A percentile compares a stretch with the other conserved stretches of the same genome.
phyloP scores from a whole-genome alignment of 2,329 filamentous ascomycete species.

The Xylaria sp. region DNA sequence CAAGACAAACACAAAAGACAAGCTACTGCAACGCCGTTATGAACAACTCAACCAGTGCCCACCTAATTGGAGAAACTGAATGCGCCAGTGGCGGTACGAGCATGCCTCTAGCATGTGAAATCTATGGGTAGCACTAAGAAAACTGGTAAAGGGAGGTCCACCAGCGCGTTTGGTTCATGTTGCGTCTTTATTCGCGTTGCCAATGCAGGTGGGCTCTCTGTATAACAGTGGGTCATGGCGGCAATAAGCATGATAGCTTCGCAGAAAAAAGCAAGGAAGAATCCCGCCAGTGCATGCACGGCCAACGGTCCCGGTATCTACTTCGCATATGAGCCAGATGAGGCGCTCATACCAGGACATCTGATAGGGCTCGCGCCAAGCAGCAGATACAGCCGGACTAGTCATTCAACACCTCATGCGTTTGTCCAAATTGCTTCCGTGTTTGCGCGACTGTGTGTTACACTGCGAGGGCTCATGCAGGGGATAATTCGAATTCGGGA shows the following conservation, averaged over 20 bases:
- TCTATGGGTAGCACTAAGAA: not conserved
- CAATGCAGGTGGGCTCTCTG: slow-evolving; percentile 4
- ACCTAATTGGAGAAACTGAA: slow-evolving; percentile 17
- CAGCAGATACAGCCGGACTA: slow-evolving; percentile 17
- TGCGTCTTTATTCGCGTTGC: slow-evolving; percentile 10
- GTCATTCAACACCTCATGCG: slow-evolving; percentile 2
- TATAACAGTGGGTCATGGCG: slow-evolving; percentile 11
- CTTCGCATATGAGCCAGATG: slow-evolving; percentile 23
- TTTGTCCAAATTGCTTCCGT: not conserved
- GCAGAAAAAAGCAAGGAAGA: slow-evolving; percentile 10
- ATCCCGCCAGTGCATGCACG: slow-evolving; percentile 19
- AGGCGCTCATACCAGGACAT: slow-evolving; percentile 11
- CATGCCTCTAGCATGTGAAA: slow-evolving; percentile 16
- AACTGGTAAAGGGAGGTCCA: slow-evolving; percentile 9
- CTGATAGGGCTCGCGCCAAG: slow-evolving; percentile 21
- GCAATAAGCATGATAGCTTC: slow-evolving; percentile 9
- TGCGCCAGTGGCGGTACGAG: not conserved
- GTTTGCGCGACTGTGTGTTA: not conserved
- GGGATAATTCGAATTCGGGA: slow-evolving; percentile 9
- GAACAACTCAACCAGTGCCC: slow-evolving; percentile 6
- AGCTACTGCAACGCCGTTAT: slow-evolving; percentile 19
- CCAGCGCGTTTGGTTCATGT: slow-evolving; percentile 12
- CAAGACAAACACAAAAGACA: slow-evolving; percentile 13
- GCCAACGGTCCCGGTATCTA: slow-evolving; percentile 22
- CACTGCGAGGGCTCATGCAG: slow-evolving; percentile 4